Base-by-base conservation (phyloP, 768 basidiomycete species). In the Collybia mongolica region DNA sequence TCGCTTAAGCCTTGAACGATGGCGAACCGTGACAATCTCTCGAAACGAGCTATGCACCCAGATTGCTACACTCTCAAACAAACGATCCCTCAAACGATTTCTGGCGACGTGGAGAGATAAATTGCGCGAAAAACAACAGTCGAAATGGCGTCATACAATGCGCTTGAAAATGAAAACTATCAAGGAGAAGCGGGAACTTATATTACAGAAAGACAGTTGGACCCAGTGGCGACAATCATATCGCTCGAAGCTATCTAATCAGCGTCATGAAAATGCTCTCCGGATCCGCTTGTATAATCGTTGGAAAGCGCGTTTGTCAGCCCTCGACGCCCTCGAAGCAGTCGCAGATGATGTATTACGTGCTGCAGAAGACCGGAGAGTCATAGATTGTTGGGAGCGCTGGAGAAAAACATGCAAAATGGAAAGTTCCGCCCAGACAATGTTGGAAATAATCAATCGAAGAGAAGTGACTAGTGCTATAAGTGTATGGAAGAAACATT, bases 91-190 rank as follows among this genome's bases (percentile, higher is more conserved):
- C 41, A 76, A 69, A 45, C 58, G 61, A 2, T 66, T 70, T 12
- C 59, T 89, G 44, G 46, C 57, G 6, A 44, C 64, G 2, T 93
- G 91, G 91, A 77, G 73, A 51, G 55, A 59, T 22, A 79, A 68
- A 54, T 63, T 81, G 4, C 79, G 74, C 54, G 74, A 81, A 58
- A 82, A 74, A 57, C 72, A 76, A 58, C 82, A 84, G 58, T 61
- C 70, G 19, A 72, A 74, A 49, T 88, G 86, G 85, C 77, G 83
- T 24, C 69, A 79, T 42, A 84, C 79, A 44, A 90, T 90, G 86
- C 84, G 87, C 23, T 57, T 69, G 54, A 86, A 80, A 61, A 89
- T 90, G 82, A 82, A 79, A 59, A 62, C 65, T 9, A 69, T 87
- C 28, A 80, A 79, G 54, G 79, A 80, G 52, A 81, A 70, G 52